phyloP scores from a whole-genome alignment of 1,284 basidiomycete genomes.

The Malassezia furfur region DNA sequence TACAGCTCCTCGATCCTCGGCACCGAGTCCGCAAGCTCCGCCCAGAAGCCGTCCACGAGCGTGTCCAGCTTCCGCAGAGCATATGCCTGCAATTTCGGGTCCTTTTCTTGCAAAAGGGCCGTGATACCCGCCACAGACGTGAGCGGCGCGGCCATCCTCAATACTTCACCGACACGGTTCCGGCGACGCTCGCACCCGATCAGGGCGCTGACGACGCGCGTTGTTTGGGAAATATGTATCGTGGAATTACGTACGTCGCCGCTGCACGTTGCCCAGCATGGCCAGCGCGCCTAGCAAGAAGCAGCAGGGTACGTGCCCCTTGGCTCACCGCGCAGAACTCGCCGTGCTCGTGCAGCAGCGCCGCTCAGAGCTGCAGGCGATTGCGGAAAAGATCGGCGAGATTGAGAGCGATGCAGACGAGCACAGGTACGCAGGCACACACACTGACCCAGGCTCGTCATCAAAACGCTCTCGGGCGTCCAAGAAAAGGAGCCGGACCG shows the following conservation, averaged over 20 bases:
- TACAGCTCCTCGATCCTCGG: constrained; percentile 45
- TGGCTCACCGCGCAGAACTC: constrained; percentile 20
- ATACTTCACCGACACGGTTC: constrained; percentile 2
- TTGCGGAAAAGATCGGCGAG: constrained; percentile 45
- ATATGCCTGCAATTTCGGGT: constrained; percentile 43
- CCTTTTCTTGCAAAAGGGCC: constrained; percentile 44
- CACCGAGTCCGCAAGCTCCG: constrained; percentile 46
- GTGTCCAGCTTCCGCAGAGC: constrained; percentile 43
- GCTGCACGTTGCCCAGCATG: constrained; percentile 1
- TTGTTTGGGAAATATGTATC: not conserved
- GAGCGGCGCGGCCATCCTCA: constrained; percentile 13
- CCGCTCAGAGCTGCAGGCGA: constrained; percentile 38
- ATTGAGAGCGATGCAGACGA: constrained; percentile 46
- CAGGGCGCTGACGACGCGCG: constrained; percentile 6
- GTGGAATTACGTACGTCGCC: not conserved
- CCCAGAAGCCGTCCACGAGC: constrained; percentile 45
- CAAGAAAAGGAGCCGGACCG: constrained; percentile 64
- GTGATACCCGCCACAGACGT: constrained; percentile 34
- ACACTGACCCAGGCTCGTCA: constrained; percentile 61
- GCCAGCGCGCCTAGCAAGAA: not conserved
- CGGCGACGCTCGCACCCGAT: constrained; percentile 9
- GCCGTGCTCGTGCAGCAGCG: constrained; percentile 31
- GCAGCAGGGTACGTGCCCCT: not conserved
- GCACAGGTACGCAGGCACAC: constrained; percentile 36
- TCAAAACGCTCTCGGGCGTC: constrained; percentile 64